These are phyloP conservation scores for Ceratocystis lukuohia DNA, from an alignment of 2,329 filamentous ascomycete genomes.

Conservation along the genomic window DNA sequence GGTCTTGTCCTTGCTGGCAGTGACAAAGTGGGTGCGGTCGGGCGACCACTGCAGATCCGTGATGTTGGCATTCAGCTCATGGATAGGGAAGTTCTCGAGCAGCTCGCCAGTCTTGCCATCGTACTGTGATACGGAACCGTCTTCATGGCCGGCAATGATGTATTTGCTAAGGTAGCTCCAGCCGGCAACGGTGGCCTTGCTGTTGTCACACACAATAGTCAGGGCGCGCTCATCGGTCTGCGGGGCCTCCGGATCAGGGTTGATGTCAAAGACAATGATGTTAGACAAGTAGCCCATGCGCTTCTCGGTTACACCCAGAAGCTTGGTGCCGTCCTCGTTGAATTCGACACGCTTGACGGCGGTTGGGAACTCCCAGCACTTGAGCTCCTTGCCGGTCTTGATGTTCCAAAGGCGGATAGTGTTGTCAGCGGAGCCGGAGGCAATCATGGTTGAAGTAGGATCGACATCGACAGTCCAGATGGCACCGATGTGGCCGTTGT, in stretches of 20 bases:
- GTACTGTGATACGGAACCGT: slow-evolving; percentile 81
- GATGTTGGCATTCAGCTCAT: slow-evolving; percentile 72
- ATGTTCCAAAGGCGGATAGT: slow-evolving; percentile 96
- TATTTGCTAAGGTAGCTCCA: slow-evolving; percentile 92
- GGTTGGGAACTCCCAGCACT: slow-evolving; percentile 95
- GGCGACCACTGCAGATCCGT: slow-evolving; percentile 90
- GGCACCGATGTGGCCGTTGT: slow-evolving; percentile 91
- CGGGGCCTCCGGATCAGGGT: slow-evolving; percentile 64
- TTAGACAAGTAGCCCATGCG: slow-evolving; percentile 92
- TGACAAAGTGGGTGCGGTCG: slow-evolving; percentile 97
- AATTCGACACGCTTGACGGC: slow-evolving; percentile 98
- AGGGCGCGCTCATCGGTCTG: slow-evolving; percentile 73
- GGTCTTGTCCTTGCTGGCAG: slow-evolving; percentile 93
- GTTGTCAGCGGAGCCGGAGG: slow-evolving; percentile 94
- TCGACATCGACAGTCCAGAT: slow-evolving; percentile 98
- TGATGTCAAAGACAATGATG: slow-evolving; percentile 85
- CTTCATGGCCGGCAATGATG: slow-evolving; percentile 96
- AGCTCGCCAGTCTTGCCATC: slow-evolving; percentile 85
- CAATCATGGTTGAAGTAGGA: slow-evolving; percentile 80
- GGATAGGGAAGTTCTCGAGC: slow-evolving; percentile 61
- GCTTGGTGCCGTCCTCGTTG: slow-evolving; percentile 77
- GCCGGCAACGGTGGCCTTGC: slow-evolving; percentile 93
- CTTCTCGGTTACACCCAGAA: slow-evolving; percentile 95
- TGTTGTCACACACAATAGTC: slow-evolving; percentile 85
- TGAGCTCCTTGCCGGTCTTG: slow-evolving; percentile 80